Evolutionary conservation across 805 yeast genomes (phyloP).

Genomic region (Spathaspora arborariae): DNA sequence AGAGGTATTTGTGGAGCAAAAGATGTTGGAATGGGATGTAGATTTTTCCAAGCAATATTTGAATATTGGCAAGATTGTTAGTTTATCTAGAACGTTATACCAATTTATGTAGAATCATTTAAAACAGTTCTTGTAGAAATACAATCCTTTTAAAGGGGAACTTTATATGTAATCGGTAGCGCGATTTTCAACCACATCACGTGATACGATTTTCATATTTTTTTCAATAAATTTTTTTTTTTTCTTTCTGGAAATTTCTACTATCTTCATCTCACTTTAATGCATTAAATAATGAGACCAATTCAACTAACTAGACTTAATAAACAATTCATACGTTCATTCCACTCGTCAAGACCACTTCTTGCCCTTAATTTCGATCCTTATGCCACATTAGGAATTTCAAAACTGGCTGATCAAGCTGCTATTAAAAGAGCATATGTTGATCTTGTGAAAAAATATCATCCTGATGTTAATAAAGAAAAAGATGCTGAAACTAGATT

Average conservation of each 20-base stretch:
- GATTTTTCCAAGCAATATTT: slow-evolving; percentile 30
- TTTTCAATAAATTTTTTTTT: slow-evolving; percentile 2
- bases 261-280: neutral
- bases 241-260: neutral
- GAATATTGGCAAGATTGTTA: slow-evolving; percentile 18
- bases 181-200: no score
- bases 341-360: slow-evolving; percentile 39
- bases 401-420: slow-evolving; percentile 62
- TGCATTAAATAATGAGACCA: neutral
- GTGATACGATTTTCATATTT: neutral
- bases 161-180: no score
- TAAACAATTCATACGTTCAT: slow-evolving; percentile 15
- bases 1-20: slow-evolving; percentile 35
- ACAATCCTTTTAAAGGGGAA: no score
- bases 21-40: slow-evolving; percentile 36
- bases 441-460: slow-evolving; percentile 87
- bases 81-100: neutral
- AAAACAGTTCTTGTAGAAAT: no score
- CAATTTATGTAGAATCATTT: no score
- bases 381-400: slow-evolving; percentile 77
- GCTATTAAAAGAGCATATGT: slow-evolving; percentile 94
- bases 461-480: slow-evolving; percentile 96
- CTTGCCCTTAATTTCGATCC: slow-evolving; percentile 58
- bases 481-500: slow-evolving; percentile 82
- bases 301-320: neutral